phyloP scores from a whole-genome alignment of 352 stramenopile species.

The Phytophthora brassicae region DNA sequence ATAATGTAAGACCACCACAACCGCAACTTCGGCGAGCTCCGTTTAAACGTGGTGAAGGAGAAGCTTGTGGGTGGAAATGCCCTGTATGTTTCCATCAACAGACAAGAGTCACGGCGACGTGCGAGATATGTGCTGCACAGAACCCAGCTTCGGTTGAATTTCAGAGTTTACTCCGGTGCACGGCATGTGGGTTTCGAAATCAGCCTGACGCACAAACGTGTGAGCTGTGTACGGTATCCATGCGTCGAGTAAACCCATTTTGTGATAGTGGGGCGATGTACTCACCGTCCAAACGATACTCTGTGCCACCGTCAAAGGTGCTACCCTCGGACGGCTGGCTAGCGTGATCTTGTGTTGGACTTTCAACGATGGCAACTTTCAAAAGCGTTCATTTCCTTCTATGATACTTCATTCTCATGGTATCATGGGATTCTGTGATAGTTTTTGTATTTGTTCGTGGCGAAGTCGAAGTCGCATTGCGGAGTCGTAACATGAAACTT shows the following conservation, averaged over 20 bases:
- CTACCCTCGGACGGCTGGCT: slow-evolving; percentile 24
- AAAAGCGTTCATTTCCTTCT: not conserved
- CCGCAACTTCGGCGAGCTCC: slow-evolving; percentile 8
- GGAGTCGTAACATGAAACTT: slow-evolving; percentile 60
- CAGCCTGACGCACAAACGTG: slow-evolving; percentile 42
- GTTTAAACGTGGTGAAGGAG: slow-evolving; percentile 7
- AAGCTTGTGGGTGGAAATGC: slow-evolving; percentile 48
- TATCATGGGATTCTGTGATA: slow-evolving; percentile 44
- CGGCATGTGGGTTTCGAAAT: slow-evolving; percentile 70
- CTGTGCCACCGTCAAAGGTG: not conserved
- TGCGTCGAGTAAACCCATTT: slow-evolving; percentile 16
- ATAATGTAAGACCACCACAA: slow-evolving; percentile 13
- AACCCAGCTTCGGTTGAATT: slow-evolving; percentile 60
- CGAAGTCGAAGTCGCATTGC: slow-evolving; percentile 78
- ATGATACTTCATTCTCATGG: not conserved
- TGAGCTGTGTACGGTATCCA: slow-evolving; percentile 56
- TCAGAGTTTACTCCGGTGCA: slow-evolving; percentile 57
- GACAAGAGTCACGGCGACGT: slow-evolving; percentile 42
- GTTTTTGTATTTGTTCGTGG: slow-evolving; percentile 79
- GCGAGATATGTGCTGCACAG: slow-evolving; percentile 76
- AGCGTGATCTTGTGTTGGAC: not conserved
- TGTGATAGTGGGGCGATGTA: not conserved
- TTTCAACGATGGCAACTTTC: too few species aligned
- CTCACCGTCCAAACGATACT: slow-evolving; percentile 25
- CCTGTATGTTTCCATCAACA: slow-evolving; percentile 75